Evolutionary conservation across 257 asterid genomes (phyloP).

Genomic region (Solanum chiquidenum): DNA sequence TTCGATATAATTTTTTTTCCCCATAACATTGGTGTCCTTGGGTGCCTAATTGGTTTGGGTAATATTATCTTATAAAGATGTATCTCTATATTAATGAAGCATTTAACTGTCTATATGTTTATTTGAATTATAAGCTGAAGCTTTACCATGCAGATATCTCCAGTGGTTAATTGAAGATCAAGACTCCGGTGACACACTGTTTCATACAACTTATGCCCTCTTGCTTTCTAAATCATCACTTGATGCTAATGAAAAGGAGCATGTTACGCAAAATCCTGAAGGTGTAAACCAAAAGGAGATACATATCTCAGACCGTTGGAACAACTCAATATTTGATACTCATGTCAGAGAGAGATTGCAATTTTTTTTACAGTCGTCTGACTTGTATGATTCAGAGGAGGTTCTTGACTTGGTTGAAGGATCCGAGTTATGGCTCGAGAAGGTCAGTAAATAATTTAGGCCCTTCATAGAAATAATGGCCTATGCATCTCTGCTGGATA

Average conservation of each 20-base stretch:
- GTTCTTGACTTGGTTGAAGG: slow-evolving; percentile 82
- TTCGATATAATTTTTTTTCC: neutral
- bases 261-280: slow-evolving; percentile 26
- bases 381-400: slow-evolving; percentile 77
- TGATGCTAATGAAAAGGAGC: slow-evolving; percentile 43
- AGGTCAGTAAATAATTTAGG: slow-evolving; percentile 30
- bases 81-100: neutral
- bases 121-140: neutral
- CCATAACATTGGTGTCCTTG: neutral
- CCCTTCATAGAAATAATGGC: neutral
- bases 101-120: neutral
- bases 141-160: slow-evolving; percentile 56
- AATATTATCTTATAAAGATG: neutral
- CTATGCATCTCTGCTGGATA: neutral
- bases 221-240: slow-evolving; percentile 88
- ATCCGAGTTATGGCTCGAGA: slow-evolving; percentile 92
- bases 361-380: slow-evolving; percentile 77
- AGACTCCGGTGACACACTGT: slow-evolving; percentile 61
- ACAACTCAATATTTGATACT: slow-evolving; percentile 49
- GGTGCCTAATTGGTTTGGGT: neutral
- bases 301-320: slow-evolving; percentile 20
- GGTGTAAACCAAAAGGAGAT: slow-evolving; percentile 20
- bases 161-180: slow-evolving; percentile 98
- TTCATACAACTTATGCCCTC: slow-evolving; percentile 77
- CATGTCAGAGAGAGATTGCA: slow-evolving; percentile 85